phyloP scores from a whole-genome alignment of 1,284 basidiomycete genomes.

The Rhodotorula sp. region DNA sequence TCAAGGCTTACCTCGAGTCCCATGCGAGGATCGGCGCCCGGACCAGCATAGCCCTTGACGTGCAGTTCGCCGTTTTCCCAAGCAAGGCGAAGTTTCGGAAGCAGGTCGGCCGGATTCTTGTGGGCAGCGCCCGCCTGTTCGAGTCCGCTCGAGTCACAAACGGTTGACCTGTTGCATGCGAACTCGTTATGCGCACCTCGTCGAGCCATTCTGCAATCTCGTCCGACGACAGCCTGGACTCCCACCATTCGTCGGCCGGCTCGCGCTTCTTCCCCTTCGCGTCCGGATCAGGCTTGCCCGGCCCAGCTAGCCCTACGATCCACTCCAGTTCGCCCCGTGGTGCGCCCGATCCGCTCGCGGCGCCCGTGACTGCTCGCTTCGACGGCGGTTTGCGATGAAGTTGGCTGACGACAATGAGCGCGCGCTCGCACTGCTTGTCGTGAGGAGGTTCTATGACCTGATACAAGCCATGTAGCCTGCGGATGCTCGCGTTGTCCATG shows the following conservation, averaged over 20 bases:
- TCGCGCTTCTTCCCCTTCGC: neutral
- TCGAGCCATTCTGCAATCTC: neutral
- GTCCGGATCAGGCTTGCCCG: neutral
- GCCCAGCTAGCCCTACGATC: neutral
- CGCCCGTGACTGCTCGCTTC: neutral
- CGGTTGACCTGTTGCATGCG: too few species aligned
- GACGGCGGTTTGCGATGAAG: slow-evolving; percentile 2
- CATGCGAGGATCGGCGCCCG: neutral
- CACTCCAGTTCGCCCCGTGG: neutral
- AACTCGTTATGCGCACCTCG: neutral
- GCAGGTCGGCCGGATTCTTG: neutral
- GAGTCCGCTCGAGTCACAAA: neutral
- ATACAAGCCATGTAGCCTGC: neutral
- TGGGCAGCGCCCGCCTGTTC: neutral
- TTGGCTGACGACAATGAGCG: neutral
- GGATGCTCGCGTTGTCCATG: neutral
- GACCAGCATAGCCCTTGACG: neutral
- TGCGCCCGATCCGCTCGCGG: neutral
- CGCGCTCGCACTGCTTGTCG: neutral
- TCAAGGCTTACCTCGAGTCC: neutral
- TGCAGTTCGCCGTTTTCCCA: neutral
- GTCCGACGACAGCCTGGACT: neutral
- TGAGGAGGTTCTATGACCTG: neutral
- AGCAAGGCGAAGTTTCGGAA: neutral
- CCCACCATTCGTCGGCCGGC: neutral